Evolutionary conservation across 768 basidiomycete genomes (phyloP).

Genomic region (Cystofilobasidium bisporidii): DNA sequence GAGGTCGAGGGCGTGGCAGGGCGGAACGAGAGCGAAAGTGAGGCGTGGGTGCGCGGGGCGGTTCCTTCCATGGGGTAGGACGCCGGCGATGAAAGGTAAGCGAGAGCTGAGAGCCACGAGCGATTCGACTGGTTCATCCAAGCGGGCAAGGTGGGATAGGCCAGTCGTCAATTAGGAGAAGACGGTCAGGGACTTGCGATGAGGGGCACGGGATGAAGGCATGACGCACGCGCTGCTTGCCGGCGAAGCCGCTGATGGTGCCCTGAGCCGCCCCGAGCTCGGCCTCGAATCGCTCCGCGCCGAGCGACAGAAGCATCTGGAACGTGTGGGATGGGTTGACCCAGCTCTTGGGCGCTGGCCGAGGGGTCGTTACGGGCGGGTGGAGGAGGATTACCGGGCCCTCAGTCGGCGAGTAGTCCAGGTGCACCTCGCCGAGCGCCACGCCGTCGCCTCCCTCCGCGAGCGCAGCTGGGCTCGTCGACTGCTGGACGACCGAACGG

Average conservation of each 20-base stretch:
- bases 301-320: neutral
- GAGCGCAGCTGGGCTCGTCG: neutral
- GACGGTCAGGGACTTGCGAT: no score
- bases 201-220: neutral
- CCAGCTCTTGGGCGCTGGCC: neutral
- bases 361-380: neutral
- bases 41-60: neutral
- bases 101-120: constrained; percentile 1
- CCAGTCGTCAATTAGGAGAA: no score
- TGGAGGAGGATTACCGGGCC: neutral
- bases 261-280: neutral
- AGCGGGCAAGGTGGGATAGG: neutral
- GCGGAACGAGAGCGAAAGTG: neutral
- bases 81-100: neutral
- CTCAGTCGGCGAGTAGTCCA: neutral
- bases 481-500: no score
- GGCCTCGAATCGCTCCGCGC: neutral
- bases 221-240: neutral
- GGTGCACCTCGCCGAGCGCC: neutral
- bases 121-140: neutral
- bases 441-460: neutral
- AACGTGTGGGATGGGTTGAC: neutral
- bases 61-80: neutral
- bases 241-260: neutral
- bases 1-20: neutral